Base-by-base conservation (phyloP, 768 basidiomycete genomes). In the Termitomyces heimii region DNA sequence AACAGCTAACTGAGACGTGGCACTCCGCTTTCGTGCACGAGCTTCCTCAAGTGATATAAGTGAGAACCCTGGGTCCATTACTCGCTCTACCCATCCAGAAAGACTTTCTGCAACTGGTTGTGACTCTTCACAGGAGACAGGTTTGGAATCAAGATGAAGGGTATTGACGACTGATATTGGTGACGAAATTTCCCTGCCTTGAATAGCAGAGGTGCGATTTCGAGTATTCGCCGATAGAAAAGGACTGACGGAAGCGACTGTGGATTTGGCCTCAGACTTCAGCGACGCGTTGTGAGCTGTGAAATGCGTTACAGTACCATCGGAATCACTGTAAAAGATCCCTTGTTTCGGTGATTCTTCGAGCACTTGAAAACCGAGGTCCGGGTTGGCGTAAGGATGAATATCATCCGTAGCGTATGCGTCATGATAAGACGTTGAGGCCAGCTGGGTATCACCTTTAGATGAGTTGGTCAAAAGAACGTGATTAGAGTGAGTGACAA, bases 381-480 rank as follows among this genome's bases (percentile, higher is more conserved):
- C 86, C 8, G 89, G 89, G 63, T 92, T 90, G 53, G 90, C 90
- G 67, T 90, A 92, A 28, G 90, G 90, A 71, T 92, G 90, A 39
- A 79, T 65, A 39, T 67, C 73, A 60, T 77, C 77, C 58, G 73
- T 74, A 42, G 67, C 65, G 56, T 67, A 69, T 61, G 66, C 64
- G 49, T 55, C 57, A 59, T 47, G 40, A 55, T 63, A 53, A 45
- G 61, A 48, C 14, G 55, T 47, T 31, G 55, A 31, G 9, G 63
- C 55, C 44, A 58, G 57, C 12, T 55, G 58, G 28, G 65, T 48
- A 32, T 49, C 55, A 34, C 32, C 45, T 20, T 39, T 49, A 51
- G 57, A 32, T 35, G 48, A 28, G 40, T 39, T 32, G 45, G 54
- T 46, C 44, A 59, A 67, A 62, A 55, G 65, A 55, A 65, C 57